Percentiles rank a stretch among this genome's conserved stretches.
Evolutionary conservation across 2,329 filamentous ascomycete species (phyloP).

Genomic region (Tolypocladium guangdongense): DNA sequence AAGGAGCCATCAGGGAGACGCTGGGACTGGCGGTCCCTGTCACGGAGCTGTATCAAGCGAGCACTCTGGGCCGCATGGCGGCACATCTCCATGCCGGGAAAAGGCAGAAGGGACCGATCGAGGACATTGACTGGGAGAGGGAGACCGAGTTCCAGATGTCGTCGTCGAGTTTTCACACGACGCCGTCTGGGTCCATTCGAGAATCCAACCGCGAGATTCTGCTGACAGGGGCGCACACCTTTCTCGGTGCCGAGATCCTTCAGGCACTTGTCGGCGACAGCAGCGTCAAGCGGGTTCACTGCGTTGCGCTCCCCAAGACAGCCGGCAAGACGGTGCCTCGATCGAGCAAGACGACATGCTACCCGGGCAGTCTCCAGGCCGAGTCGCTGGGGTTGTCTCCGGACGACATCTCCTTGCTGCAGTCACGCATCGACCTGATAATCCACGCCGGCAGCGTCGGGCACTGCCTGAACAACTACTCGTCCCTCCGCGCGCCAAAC

Average conservation of each 20-base stretch:
- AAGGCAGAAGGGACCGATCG: not conserved
- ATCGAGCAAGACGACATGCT: not conserved
- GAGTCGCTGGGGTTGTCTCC: conserved; percentile 1
- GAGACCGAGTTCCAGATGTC: conserved; percentile 14
- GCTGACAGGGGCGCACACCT: conserved; percentile 16
- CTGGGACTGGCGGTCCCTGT: conserved; percentile 22
- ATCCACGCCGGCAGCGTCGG: conserved; percentile 35
- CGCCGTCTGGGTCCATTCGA: not conserved
- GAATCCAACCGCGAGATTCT: not conserved
- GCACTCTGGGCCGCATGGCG: conserved; percentile 29
- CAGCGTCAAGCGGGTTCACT: conserved; percentile 27
- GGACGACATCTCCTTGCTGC: not conserved
- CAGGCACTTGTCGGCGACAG: conserved; percentile 19
- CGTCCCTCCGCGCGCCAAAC: conserved; percentile 14
- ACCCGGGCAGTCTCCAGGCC: conserved; percentile 2
- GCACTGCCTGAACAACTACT: conserved; percentile 19
- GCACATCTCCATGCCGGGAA: conserved; percentile 12
- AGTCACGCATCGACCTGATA: conserved; percentile 25
- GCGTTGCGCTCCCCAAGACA: conserved; percentile 25
- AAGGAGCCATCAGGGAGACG: conserved; percentile 12
- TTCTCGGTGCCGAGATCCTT: conserved; percentile 29
- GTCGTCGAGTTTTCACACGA: not conserved
- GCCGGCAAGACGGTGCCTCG: not conserved
- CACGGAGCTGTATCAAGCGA: conserved; percentile 24
- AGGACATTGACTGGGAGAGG: conserved; percentile 1